Evolutionary conservation across 2,329 filamentous ascomycete genomes (phyloP).

Genomic region (Zasmidium citrigriseum): DNA sequence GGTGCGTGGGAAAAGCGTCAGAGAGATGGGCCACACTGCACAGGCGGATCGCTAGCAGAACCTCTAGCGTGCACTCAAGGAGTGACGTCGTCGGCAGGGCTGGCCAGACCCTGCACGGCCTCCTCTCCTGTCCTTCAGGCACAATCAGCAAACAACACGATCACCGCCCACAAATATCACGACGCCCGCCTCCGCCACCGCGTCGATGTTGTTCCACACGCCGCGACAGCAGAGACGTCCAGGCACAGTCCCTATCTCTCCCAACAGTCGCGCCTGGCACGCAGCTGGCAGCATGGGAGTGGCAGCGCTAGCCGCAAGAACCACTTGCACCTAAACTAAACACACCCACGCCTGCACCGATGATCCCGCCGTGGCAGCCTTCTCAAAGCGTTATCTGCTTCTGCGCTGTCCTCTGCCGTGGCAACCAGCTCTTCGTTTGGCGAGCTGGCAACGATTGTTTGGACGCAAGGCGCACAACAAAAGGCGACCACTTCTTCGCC

Average conservation of each 20-base stretch:
- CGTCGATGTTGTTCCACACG: too few relatives aligned
- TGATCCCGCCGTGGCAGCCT: too few relatives aligned
- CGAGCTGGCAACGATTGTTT: too few relatives aligned
- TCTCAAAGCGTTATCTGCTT: too few relatives aligned
- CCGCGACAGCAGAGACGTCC: too few relatives aligned
- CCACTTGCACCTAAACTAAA: background rate
- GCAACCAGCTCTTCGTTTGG: too few relatives aligned
- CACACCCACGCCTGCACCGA: background rate
- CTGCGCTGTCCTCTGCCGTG: too few relatives aligned
- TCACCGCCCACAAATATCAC: too few relatives aligned
- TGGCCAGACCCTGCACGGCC: background rate
- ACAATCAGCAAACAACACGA: too few relatives aligned
- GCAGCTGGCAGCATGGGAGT: background rate
- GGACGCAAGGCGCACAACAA: background rate
- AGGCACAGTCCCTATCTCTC: background rate
- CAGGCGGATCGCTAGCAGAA: background rate
- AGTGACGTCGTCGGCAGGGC: background rate
- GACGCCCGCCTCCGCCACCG: too few relatives aligned
- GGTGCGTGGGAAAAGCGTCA: background rate
- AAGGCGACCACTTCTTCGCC: background rate
- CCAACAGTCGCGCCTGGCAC: background rate
- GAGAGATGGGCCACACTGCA: too few relatives aligned
- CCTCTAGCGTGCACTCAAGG: background rate
- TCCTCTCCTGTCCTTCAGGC: background rate
- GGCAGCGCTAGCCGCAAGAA: conserved; percentile 1